Evolutionary conservation across 2,329 filamentous ascomycete species (phyloP).

Genomic region (Arachnopeziza araneosa): DNA sequence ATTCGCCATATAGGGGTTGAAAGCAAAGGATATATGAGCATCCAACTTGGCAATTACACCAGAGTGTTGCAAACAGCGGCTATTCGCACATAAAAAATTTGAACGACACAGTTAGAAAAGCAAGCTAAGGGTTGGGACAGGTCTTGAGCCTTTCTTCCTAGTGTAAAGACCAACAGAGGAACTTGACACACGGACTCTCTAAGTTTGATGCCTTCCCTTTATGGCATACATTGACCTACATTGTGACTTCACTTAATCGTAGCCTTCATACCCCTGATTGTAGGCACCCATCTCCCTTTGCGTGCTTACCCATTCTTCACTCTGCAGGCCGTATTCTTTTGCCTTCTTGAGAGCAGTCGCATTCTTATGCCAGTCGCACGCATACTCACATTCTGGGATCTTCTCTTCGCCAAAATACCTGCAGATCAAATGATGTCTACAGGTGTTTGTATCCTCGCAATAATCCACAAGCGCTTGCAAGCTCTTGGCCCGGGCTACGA

Average conservation of each 20-base stretch:
- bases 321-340: slow-evolving; percentile 50
- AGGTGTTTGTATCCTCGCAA: slow-evolving; percentile 69
- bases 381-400: slow-evolving; percentile 60
- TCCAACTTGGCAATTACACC: neutral
- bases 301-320: slow-evolving; percentile 58
- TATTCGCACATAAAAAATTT: neutral
- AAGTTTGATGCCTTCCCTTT: neutral
- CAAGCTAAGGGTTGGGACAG: no score
- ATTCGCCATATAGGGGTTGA: neutral
- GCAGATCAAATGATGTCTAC: slow-evolving; percentile 70
- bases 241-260: neutral
- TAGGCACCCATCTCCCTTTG: slow-evolving; percentile 34
- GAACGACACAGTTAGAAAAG: neutral
- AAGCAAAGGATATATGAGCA: neutral
- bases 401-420: slow-evolving; percentile 68
- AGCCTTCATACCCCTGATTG: neutral
- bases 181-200: neutral
- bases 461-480: slow-evolving; percentile 68
- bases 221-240: neutral
- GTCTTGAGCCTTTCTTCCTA: neutral
- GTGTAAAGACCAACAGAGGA: neutral
- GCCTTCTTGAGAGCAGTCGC: slow-evolving; percentile 49
- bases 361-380: slow-evolving; percentile 77
- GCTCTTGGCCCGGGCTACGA: slow-evolving; percentile 53
- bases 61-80: neutral